These are phyloP conservation scores for Chalaropsis thielavioides DNA, from an alignment of 2,329 filamentous ascomycete species.

Conservation along the genomic window DNA sequence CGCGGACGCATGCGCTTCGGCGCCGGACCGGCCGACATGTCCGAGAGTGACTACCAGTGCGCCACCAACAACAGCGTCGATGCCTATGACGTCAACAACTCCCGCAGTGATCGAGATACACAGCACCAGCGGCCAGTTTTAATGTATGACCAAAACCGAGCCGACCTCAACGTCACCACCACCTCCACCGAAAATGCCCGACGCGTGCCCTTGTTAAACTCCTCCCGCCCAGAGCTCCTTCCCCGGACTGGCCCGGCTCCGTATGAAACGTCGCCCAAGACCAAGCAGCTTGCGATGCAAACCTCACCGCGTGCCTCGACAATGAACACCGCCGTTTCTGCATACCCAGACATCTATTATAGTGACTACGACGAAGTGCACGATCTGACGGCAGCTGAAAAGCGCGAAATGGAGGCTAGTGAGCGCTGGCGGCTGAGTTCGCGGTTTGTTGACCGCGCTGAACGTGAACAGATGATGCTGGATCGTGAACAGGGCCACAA, in stretches of 20 bases:
- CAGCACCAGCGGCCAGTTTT: slow-evolving; percentile 7
- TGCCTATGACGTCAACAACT: not conserved
- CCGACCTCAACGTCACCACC: slow-evolving; percentile 5
- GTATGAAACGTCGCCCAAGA: slow-evolving; percentile 5
- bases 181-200: not conserved
- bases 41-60: slow-evolving; percentile 1
- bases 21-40: not conserved
- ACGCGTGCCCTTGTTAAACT: not conserved
- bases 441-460: not conserved
- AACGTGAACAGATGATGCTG: not conserved
- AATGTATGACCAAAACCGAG: slow-evolving; percentile 7
- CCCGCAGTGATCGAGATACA: not conserved
- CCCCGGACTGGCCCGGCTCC: not conserved
- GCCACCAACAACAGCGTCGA: not conserved
- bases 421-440: not conserved
- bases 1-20: not conserved
- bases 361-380: not conserved
- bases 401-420: not conserved
- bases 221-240: not conserved
- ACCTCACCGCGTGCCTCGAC: not conserved
- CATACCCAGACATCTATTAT: not conserved
- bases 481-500: not conserved
- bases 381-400: not conserved
- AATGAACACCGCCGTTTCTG: not conserved
- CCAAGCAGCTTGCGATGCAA: not conserved